phyloP scores from a whole-genome alignment of 345 rosid genomes.

The Salix purpurea region DNA sequence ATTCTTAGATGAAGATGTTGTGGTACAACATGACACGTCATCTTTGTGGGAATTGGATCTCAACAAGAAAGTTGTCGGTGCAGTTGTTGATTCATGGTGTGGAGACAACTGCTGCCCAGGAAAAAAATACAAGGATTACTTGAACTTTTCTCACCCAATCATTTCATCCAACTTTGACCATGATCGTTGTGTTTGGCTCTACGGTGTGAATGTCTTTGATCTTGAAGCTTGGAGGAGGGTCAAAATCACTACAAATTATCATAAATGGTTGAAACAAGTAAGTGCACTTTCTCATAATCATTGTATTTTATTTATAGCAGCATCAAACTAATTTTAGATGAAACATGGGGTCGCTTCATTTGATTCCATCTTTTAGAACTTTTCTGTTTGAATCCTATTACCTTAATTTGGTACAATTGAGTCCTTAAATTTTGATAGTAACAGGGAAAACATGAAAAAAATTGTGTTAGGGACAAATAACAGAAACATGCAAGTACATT shows the following conservation, averaged over 20 bases:
- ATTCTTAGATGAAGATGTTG: constrained; percentile 89
- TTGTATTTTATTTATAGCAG: not conserved
- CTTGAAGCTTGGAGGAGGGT: constrained; percentile 80
- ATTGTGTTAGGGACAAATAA: no score
- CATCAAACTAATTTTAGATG: not conserved
- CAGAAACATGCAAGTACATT: constrained; percentile 48
- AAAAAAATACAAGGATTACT: constrained; percentile 67
- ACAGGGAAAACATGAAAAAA: no score
- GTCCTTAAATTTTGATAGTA: no score
- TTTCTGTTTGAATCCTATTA: no score
- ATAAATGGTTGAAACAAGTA: constrained; percentile 67
- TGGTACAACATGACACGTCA: constrained; percentile 78
- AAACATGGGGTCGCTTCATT: no score
- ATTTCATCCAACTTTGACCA: constrained; percentile 54
- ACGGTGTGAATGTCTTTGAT: constrained; percentile 82
- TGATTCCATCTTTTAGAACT: no score
- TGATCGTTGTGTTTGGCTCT: constrained; percentile 75
- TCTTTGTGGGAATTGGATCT: constrained; percentile 76
- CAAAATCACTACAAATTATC: constrained; percentile 60
- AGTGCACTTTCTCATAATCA: constrained; percentile 18
- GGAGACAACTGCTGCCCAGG: constrained; percentile 81
- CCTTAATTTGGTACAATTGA: no score
- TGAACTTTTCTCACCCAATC: constrained; percentile 75
- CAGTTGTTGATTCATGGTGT: constrained; percentile 66
- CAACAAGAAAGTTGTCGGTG: constrained; percentile 69